Base-by-base conservation (phyloP, 169 alveolate species). In the Eimeria zaria region DNA sequence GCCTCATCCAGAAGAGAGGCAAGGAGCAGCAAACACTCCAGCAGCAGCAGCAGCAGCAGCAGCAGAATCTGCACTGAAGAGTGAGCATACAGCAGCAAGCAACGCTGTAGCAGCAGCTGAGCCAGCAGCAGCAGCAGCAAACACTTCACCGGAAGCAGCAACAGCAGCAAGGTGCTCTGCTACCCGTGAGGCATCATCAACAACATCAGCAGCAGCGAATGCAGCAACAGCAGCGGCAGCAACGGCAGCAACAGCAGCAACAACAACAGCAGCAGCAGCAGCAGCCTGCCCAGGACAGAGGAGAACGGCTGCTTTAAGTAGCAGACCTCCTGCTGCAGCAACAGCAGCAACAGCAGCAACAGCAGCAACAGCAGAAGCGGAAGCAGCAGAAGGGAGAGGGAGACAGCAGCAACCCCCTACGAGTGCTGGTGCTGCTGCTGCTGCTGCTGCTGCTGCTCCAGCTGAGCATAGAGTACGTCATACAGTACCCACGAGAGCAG, bases 191-290 rank as follows among this genome's bases (percentile, higher is more conserved):
- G 74, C 74, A 62, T 24, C 80, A 69, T 39, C 80, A 69, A n/a
- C n/a, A n/a, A n/a, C n/a, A n/a, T n/a, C n/a, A n/a, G n/a, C n/a
- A n/a, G n/a, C n/a, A n/a, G n/a, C n/a, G n/a, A n/a, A n/a, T n/a
- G n/a, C n/a, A n/a, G n/a, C n/a, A n/a, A n/a, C n/a, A n/a, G n/a
- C n/a, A n/a, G n/a, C n/a, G n/a, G n/a, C n/a, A n/a, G n/a, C n/a
- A n/a, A n/a, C n/a, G n/a, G 80, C 80, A 69, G 48, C 0, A n/a
- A 2, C 48, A 69, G 80, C 80, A 69, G 46, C 80, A n/a, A 44
- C 80, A 69, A 18, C 46, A n/a, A 44, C 80, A n/a, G 80, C 80
- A n/a, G 87, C 87, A 76, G 87, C 87, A 76, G 41, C 14, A n/a
- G 60, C 62, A 33, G 36, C 87, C 11, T 18, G 30, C 87, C 55